phyloP scores from a whole-genome alignment of 2,329 filamentous ascomycete genomes.

The Cladobotryum protrusum region DNA sequence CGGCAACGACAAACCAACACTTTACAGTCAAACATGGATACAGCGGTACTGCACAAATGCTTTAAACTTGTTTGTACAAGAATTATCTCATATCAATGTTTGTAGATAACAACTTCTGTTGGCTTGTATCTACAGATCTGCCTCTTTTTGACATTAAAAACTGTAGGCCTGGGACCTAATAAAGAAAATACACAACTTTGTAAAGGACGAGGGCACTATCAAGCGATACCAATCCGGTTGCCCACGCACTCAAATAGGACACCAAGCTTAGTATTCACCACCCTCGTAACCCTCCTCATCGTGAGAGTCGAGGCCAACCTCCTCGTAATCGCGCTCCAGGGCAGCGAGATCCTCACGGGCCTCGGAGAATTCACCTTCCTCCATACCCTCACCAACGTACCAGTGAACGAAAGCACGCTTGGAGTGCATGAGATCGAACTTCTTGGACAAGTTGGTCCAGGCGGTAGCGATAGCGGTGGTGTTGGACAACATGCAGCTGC shows the following conservation, averaged over 20 bases:
- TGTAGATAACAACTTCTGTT: constrained; percentile 12
- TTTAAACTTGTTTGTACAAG: no score
- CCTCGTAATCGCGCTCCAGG: constrained; percentile 97
- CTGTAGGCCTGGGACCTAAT: constrained; percentile 30
- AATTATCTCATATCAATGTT: constrained; percentile 3
- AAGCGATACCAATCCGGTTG: constrained; percentile 16
- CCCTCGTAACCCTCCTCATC: constrained; percentile 82
- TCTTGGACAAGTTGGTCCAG: constrained; percentile 91
- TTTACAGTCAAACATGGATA: neutral
- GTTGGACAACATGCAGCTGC: constrained; percentile 95
- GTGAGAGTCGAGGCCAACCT: constrained; percentile 91
- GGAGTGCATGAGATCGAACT: constrained; percentile 99
- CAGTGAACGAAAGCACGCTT: constrained; percentile 99
- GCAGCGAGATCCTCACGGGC: constrained; percentile 97
- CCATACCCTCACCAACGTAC: constrained; percentile 99
- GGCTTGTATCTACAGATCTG: constrained; percentile 24
- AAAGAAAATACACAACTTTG: constrained; percentile 34
- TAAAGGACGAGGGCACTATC: constrained; percentile 24
- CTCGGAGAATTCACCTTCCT: constrained; percentile 99
- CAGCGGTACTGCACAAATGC: no score
- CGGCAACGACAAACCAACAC: no score
- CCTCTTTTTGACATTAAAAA: constrained; percentile 31
- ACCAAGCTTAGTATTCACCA: constrained; percentile 72
- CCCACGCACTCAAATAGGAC: constrained; percentile 10
- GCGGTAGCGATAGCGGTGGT: constrained; percentile 98